Evolutionary conservation across 2,329 filamentous ascomycete species (phyloP).

Genomic region (Lomentospora prolificans): DNA sequence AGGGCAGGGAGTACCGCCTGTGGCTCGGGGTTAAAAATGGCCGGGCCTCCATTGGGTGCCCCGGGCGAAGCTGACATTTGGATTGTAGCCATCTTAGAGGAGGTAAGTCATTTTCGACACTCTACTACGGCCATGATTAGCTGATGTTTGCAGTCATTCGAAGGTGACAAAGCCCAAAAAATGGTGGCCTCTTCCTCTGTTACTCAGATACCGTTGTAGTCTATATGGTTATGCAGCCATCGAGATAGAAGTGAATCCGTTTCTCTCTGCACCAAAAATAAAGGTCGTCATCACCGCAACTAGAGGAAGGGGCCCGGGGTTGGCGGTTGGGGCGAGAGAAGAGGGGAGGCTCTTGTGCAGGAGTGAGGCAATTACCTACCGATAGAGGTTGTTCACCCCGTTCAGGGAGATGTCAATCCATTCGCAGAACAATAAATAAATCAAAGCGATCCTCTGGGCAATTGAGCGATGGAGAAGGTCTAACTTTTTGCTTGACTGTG

Average conservation of each 20-base stretch:
- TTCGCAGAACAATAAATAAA: background rate
- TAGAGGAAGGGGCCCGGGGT: background rate
- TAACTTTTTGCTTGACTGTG: background rate
- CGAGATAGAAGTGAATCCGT: conserved; percentile 47
- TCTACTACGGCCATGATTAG: background rate
- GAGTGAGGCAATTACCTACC: conserved; percentile 1
- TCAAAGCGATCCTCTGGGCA: background rate
- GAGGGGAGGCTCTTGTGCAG: background rate
- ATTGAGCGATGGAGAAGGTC: background rate
- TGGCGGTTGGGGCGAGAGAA: background rate
- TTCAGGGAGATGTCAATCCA: background rate
- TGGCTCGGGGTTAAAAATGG: conserved; percentile 11
- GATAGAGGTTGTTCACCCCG: background rate
- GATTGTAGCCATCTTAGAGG: conserved; percentile 32
- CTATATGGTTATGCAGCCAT: conserved; percentile 59
- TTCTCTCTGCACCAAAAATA: conserved; percentile 43
- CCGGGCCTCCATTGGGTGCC: conserved; percentile 11
- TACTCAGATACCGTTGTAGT: conserved; percentile 96
- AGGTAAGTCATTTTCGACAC: conserved; percentile 32
- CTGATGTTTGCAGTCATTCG: background rate
- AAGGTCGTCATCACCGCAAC: conserved; percentile 51
- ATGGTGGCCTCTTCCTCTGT: background rate
- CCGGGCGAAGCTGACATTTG: conserved; percentile 15
- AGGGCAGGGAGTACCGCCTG: conserved; percentile 14
- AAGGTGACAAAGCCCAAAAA: background rate